Base-by-base conservation (phyloP, 495 filamentous ascomycete species). In the Ascodesmis nigricans region DNA sequence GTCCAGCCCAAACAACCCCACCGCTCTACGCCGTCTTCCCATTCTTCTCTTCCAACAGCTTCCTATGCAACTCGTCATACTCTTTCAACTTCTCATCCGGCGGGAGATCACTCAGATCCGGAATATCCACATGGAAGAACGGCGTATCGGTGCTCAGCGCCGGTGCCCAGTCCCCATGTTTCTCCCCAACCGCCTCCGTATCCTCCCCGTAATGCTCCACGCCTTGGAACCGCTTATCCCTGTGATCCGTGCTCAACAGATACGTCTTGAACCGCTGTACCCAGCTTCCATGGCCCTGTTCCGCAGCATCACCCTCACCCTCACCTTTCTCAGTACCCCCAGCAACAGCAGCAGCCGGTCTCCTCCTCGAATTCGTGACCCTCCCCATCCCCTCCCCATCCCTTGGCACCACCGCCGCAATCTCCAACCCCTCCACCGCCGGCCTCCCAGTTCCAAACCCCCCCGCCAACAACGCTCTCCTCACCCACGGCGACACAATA, bases 81-180 rank as follows among this genome's bases (percentile, higher is more conserved):
- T 21, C 16, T 29, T 1, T 29, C 27, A 39, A 26, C 13, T 29
- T 37, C 21, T 17, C 25, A 4, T 44, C 41, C 11, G 38, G 37
- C 21, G 37, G 37, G 11, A 44, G 26, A 7, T 36, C 15, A 1
- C 41, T 44, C 28, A 50, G 35, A 37, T 50, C 45, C 10, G 47
- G 47, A 29, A 42, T 38, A 43, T 67, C 63, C 4, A 63, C 40
- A 29, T 67, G 64, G 49, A 67, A 65, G 46, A 57, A 64, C 4
- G 63, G 64, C 31, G 63, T 50, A 38, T 66, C 64, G 29, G 63
- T 50, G 4, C 62, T 60, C 28, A 59, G 53, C 5, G 63, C 20
- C 55, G 53, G 19, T 53, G 52, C 24, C 56, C 28, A 38, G 39
- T 46, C 17, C 26, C 42, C 26, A 19, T 36, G 20, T 21, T 33